These are phyloP conservation scores for Lactifluus pinguis DNA, from an alignment of 768 basidiomycete genomes.

Conservation along the genomic window DNA sequence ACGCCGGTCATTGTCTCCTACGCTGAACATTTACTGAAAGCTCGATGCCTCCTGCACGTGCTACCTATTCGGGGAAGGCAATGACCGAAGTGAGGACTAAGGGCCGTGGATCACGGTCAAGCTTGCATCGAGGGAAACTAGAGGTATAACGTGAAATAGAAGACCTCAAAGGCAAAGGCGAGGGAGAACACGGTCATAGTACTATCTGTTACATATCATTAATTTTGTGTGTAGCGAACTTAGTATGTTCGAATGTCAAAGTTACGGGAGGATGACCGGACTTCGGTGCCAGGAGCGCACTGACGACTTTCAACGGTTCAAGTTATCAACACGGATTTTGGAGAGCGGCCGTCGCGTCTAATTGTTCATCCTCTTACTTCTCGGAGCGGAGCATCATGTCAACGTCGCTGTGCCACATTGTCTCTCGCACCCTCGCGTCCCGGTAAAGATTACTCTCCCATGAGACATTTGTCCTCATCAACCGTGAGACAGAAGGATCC, in stretches of 20 bases:
- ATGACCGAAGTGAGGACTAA: conserved; percentile 21
- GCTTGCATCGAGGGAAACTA: conserved; percentile 58
- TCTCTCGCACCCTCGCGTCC: not conserved
- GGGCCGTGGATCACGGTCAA: conserved; percentile 34
- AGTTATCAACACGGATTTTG: no score
- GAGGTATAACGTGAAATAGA: conserved; percentile 66
- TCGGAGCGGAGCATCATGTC: not conserved
- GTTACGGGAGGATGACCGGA: no score
- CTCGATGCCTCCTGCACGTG: not conserved
- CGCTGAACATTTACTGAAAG: not conserved
- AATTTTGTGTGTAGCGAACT: not conserved
- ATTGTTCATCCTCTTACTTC: no score
- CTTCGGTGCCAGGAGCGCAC: no score
- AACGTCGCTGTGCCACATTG: not conserved
- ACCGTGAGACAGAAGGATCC: conserved; percentile 37
- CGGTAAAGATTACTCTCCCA: not conserved
- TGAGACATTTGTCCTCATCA: not conserved
- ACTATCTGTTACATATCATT: not conserved
- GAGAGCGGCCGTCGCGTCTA: no score
- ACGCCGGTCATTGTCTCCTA: conserved; percentile 69
- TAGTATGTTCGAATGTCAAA: not conserved
- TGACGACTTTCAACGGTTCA: no score
- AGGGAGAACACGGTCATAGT: not conserved
- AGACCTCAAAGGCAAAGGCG: conserved; percentile 30
- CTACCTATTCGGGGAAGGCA: conserved; percentile 5